A percentile compares a stretch with the other conserved stretches of the same genome.
Evolutionary conservation across 768 basidiomycete genomes (phyloP).

Genomic region (Mycena floridula): DNA sequence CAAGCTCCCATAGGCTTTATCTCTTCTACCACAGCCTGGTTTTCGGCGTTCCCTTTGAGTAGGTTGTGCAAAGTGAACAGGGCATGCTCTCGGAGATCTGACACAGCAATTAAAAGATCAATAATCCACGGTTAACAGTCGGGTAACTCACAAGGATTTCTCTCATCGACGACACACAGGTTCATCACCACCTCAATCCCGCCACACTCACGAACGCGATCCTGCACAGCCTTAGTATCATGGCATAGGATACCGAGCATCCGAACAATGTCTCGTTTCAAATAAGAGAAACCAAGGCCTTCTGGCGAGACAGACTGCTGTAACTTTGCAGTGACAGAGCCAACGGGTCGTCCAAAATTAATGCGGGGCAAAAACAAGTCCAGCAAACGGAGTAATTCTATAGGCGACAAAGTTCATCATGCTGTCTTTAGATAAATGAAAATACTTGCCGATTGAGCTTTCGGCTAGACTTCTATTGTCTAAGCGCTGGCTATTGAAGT

Average conservation of each 20-base stretch:
- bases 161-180: slow-evolving; percentile 84
- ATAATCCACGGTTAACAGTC: too few relatives aligned
- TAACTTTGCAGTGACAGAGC: slow-evolving; percentile 14
- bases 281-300: slow-evolving; percentile 64
- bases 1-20: slow-evolving; percentile 60
- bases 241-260: slow-evolving; percentile 76
- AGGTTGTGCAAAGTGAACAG: slow-evolving; percentile 79
- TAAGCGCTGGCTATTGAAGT: slow-evolving; percentile 38
- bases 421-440: neutral
- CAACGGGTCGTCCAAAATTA: slow-evolving; percentile 65
- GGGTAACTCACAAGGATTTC: slow-evolving; percentile 92
- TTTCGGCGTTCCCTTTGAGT: slow-evolving; percentile 69
- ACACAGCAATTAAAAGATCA: slow-evolving; percentile 7
- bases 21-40: slow-evolving; percentile 72
- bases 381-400: slow-evolving; percentile 70
- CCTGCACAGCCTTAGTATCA: slow-evolving; percentile 60
- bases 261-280: slow-evolving; percentile 88
- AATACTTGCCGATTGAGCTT: slow-evolving; percentile 45
- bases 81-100: slow-evolving; percentile 90
- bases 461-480: slow-evolving; percentile 44
- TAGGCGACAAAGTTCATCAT: slow-evolving; percentile 4
- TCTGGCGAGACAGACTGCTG: slow-evolving; percentile 19
- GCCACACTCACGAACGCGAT: slow-evolving; percentile 60
- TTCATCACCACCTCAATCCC: slow-evolving; percentile 83
- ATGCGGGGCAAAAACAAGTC: slow-evolving; percentile 83